These are phyloP conservation scores for Panellus pusillus DNA, from an alignment of 768 basidiomycete genomes.

Conservation along the genomic window DNA sequence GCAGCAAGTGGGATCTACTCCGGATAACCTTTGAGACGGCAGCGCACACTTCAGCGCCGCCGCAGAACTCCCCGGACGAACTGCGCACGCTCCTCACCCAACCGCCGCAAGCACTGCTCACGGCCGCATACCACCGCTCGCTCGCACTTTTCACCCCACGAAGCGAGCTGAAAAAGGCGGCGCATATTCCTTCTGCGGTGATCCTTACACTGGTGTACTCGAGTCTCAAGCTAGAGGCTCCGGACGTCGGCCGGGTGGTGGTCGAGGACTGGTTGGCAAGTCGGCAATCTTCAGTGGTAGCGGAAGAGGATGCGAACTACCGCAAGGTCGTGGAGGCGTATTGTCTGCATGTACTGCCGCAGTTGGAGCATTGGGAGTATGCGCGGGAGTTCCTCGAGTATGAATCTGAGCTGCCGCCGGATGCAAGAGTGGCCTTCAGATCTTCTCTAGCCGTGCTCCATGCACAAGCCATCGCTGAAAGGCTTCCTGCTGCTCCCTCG, in stretches of 20 bases:
- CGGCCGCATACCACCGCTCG: slow-evolving; percentile 61
- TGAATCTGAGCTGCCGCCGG: slow-evolving; percentile 60
- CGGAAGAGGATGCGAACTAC: slow-evolving; percentile 54
- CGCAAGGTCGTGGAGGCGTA: slow-evolving; percentile 77
- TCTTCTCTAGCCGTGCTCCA: slow-evolving; percentile 42
- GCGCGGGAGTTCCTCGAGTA: slow-evolving; percentile 74
- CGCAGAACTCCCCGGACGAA: slow-evolving; percentile 46
- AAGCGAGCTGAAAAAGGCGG: slow-evolving; percentile 40
- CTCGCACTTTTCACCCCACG: slow-evolving; percentile 62
- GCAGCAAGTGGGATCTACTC: slow-evolving; percentile 86
- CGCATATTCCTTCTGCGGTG: slow-evolving; percentile 68
- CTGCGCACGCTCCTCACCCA: slow-evolving; percentile 55
- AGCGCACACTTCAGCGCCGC: slow-evolving; percentile 59
- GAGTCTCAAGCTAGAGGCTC: slow-evolving; percentile 64
- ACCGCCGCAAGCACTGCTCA: slow-evolving; percentile 59
- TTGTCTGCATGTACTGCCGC: slow-evolving; percentile 69
- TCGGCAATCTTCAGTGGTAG: slow-evolving; percentile 40
- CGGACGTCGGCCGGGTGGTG: slow-evolving; percentile 60
- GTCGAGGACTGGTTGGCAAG: slow-evolving; percentile 79
- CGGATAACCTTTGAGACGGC: slow-evolving; percentile 82
- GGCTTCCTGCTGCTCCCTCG: slow-evolving; percentile 27
- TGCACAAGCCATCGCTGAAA: slow-evolving; percentile 36
- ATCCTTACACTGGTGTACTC: slow-evolving; percentile 70
- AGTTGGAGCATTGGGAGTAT: slow-evolving; percentile 78
- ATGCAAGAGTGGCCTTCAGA: slow-evolving; percentile 54